Conservation (phyloP, 345 rosid genomes). For the Murraya koenigii region DNA sequence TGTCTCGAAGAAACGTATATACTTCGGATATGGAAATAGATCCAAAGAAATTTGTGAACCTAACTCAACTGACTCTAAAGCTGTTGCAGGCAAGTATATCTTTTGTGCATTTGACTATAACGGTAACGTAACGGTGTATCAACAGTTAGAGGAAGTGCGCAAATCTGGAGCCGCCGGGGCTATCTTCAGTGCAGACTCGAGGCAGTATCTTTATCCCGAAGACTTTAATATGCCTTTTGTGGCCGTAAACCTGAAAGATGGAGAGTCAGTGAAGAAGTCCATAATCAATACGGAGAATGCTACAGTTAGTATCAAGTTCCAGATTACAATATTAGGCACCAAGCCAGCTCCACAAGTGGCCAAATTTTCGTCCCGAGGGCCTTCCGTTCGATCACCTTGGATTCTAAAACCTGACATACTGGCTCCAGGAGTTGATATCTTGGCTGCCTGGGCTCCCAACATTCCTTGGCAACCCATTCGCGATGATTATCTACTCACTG, state of each 20-base stretch:
- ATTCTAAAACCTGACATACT: constrained; percentile 45
- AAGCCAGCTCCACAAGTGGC: constrained; percentile 46
- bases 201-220: constrained; percentile 2
- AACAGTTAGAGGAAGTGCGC: constrained; percentile 10
- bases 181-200: constrained; percentile 27
- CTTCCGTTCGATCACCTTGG: constrained; percentile 37
- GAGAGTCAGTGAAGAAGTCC: constrained; percentile 27
- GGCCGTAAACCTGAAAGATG: constrained; percentile 21
- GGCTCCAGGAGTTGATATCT: constrained; percentile 34
- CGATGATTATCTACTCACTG: constrained; percentile 36
- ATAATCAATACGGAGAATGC: constrained; percentile 18
- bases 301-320: constrained; percentile 26
- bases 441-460: constrained; percentile 40
- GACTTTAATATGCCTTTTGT: constrained; percentile 31
- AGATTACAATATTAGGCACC: constrained; percentile 28
- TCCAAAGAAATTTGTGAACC: constrained; percentile 35
- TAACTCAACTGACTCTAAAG: constrained; percentile 29
- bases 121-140: not conserved
- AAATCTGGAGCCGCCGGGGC: constrained; percentile 38
- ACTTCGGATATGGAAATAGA: constrained; percentile 39
- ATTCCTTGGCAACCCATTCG: constrained; percentile 22
- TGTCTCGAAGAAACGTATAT: constrained; percentile 28
- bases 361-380: constrained; percentile 41
- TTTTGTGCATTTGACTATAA: constrained; percentile 33
- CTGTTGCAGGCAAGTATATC: constrained; percentile 38